These are phyloP conservation scores for Yarrowia sp. DNA, from an alignment of 805 yeast species.

Conservation along the genomic window DNA sequence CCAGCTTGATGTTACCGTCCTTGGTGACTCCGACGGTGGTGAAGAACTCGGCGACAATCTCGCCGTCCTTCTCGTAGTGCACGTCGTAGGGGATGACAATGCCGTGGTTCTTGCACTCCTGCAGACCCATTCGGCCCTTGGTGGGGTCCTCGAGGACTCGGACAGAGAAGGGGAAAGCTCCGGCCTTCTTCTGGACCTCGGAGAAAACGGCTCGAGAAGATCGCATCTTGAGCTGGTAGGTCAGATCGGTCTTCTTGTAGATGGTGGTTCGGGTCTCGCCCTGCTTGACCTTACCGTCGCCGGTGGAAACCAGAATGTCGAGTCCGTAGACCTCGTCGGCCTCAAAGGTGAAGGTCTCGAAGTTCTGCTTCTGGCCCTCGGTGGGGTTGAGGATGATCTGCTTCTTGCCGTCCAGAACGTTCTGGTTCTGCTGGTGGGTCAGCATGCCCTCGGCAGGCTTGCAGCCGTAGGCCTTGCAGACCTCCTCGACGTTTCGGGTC, in stretches of 20 bases:
- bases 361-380: slow-evolving; percentile 67
- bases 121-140: slow-evolving; percentile 75
- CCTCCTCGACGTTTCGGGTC: slow-evolving; percentile 67
- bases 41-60: slow-evolving; percentile 71
- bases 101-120: slow-evolving; percentile 72
- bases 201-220: slow-evolving; percentile 70
- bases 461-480: slow-evolving; percentile 65
- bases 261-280: slow-evolving; percentile 69
- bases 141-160: slow-evolving; percentile 71
- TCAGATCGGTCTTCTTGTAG: slow-evolving; percentile 73
- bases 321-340: slow-evolving; percentile 80
- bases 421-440: slow-evolving; percentile 70
- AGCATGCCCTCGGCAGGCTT: slow-evolving; percentile 79
- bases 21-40: slow-evolving; percentile 78
- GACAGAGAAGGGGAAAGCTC: slow-evolving; percentile 72
- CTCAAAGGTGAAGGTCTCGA: slow-evolving; percentile 70
- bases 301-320: slow-evolving; percentile 70
- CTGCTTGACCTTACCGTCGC: slow-evolving; percentile 70
- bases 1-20: slow-evolving; percentile 70
- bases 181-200: slow-evolving; percentile 70
- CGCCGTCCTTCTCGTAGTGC: slow-evolving; percentile 69
- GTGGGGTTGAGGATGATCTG: slow-evolving; percentile 78
- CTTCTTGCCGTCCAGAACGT: slow-evolving; percentile 75
- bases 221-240: slow-evolving; percentile 72
- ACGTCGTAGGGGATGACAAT: slow-evolving; percentile 73